phyloP scores from a whole-genome alignment of 257 asterid genomes.

The Verbascum thapsus region DNA sequence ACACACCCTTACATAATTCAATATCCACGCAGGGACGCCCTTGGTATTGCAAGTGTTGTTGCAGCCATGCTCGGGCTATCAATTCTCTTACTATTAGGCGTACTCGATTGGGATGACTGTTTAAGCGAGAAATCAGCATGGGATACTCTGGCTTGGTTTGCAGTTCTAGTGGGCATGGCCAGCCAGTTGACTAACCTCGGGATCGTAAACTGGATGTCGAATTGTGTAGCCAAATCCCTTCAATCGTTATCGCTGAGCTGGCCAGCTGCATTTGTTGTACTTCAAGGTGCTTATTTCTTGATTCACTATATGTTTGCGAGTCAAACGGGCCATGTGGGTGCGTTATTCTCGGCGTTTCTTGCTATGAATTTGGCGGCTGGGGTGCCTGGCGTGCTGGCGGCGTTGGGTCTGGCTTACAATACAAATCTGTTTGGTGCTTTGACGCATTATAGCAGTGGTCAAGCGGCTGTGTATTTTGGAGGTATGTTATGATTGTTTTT shows the following conservation, averaged over 20 bases:
- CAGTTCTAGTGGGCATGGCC: constrained; percentile 79
- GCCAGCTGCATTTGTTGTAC: constrained; percentile 67
- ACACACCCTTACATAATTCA: too few species aligned
- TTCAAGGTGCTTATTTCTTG: constrained; percentile 67
- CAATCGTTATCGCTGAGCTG: constrained; percentile 65
- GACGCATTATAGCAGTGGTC: constrained; percentile 89
- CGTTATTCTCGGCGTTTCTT: constrained; percentile 75
- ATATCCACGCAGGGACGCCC: constrained; percentile 46
- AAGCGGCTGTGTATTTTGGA: constrained; percentile 81
- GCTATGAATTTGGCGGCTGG: constrained; percentile 86
- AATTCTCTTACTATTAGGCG: constrained; percentile 65
- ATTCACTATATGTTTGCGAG: constrained; percentile 84
- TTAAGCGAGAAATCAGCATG: constrained; percentile 81
- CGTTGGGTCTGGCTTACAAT: constrained; percentile 72
- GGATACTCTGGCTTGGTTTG: constrained; percentile 88
- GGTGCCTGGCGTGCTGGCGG: constrained; percentile 68
- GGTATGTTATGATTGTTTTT: constrained; percentile 38
- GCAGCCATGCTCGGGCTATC: constrained; percentile 87
- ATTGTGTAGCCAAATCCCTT: constrained; percentile 53
- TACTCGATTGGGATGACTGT: constrained; percentile 81
- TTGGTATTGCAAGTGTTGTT: constrained; percentile 69
- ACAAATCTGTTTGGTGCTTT: constrained; percentile 77
- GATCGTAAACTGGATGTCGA: constrained; percentile 72
- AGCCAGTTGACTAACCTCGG: constrained; percentile 70
- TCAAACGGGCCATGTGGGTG: constrained; percentile 88